Conservation (phyloP, 805 yeast genomes). For the Candida railenensis region DNA sequence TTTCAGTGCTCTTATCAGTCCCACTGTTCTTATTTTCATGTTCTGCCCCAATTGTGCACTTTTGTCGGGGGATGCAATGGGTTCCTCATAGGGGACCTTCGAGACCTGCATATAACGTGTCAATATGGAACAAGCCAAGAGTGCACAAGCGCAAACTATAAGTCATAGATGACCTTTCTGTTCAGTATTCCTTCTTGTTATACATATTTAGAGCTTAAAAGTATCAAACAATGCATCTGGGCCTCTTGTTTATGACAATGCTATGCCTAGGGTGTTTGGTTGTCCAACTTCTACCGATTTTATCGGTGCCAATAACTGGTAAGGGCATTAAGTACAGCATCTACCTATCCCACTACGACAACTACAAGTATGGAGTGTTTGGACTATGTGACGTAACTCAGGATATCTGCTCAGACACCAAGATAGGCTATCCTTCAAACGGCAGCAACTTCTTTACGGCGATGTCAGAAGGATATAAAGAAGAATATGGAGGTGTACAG, state of each 20-base stretch:
- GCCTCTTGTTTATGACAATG: slow-evolving; percentile 26
- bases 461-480: background rate
- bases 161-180: too few relatives aligned
- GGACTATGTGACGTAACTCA: slow-evolving; percentile 35
- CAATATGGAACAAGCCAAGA: background rate
- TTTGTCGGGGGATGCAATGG: too few relatives aligned
- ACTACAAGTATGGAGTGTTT: slow-evolving; percentile 43
- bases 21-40: too few relatives aligned
- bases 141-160: too few relatives aligned
- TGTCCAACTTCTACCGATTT: slow-evolving; percentile 38
- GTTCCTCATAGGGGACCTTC: too few relatives aligned
- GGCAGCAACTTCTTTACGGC: background rate
- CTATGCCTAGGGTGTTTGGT: slow-evolving; percentile 29
- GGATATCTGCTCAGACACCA: slow-evolving; percentile 29
- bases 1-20: too few relatives aligned
- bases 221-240: slow-evolving; percentile 26
- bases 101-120: background rate
- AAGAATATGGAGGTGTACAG: slow-evolving; percentile 23
- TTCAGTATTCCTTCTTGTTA: too few relatives aligned
- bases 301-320: slow-evolving; percentile 43
- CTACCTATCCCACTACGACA: slow-evolving; percentile 29
- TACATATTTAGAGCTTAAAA: too few relatives aligned
- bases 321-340: slow-evolving; percentile 18
- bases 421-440: slow-evolving; percentile 36
- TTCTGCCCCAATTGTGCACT: too few relatives aligned